Evolutionary conservation across 2,329 filamentous ascomycete genomes (phyloP), one percentile per base, ranked within the genome.

Genomic region (Xylaria sp.): DNA sequence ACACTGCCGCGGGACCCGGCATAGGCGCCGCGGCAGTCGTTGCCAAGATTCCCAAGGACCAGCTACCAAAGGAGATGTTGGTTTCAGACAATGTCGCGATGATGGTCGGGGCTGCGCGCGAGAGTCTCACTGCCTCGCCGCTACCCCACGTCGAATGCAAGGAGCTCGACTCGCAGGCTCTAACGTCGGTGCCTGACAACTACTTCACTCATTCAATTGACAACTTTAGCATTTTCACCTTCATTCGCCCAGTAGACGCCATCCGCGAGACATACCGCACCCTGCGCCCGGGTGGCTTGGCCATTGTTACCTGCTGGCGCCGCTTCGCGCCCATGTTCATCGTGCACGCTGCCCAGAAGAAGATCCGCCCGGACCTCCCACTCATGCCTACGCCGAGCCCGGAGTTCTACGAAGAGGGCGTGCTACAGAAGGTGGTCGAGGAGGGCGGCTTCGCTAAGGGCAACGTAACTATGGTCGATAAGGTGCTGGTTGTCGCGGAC

Each of bases 1-100:
- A 77, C 68, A 77, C 73, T n/a, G 76, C 76, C n/a, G 72, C 75
- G 12, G 76, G 76, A 4, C 76, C 75, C 7, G 76, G 73, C 15
- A 65, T 75, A 60, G 74, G 72, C 30, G 75, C 75, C 53, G 74
- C 73, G 20, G 74, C 75, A 25, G 67, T 77, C 46, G 72, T 76
- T 56, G 63, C 74, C 46, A 36, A 69, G 30, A 72, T 76, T 13
- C 60, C 74, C 55, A 73, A 70, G 63, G 72, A 71, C 53, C 72
- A 74, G 61, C 69, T 77, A 36, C 74, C 73, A 5, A 75, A 72
- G 52, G 71, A 72, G 61, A 9, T 77, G 45, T 66, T 76, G 28
- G 72, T 75, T 52, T 75, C 75, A 10, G 76, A 78, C 69, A 77
- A 74, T 65, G 69, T 69, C 39, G 55, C 70, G 1, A 73, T 73